Conservation (phyloP, 1,284 basidiomycete species). For the Trichosporon sp. region DNA sequence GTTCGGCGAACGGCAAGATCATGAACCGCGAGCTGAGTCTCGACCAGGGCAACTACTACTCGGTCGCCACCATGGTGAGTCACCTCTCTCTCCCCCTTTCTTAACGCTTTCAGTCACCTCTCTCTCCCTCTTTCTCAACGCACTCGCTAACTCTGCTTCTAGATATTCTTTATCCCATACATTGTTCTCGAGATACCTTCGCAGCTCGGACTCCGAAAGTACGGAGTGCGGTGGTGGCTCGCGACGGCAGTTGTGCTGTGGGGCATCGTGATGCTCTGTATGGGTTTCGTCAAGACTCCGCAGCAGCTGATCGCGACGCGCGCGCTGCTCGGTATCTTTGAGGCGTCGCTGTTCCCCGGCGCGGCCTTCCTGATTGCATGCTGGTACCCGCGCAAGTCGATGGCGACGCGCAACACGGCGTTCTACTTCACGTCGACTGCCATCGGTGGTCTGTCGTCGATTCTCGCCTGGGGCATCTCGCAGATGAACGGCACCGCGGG, state of each 20-base stretch:
- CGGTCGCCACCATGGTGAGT: neutral
- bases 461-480: conserved; percentile 12
- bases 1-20: conserved; percentile 1
- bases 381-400: conserved; percentile 21
- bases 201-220: conserved; percentile 25
- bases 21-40: conserved; percentile 28
- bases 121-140: neutral
- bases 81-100: neutral
- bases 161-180: conserved; percentile 45
- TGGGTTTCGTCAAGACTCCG: conserved; percentile 38
- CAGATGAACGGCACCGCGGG: conserved; percentile 7
- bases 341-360: conserved; percentile 28
- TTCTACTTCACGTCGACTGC: conserved; percentile 20
- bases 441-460: conserved; percentile 14
- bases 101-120: too few species aligned
- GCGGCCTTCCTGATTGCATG: conserved; percentile 23
- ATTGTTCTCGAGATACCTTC: conserved; percentile 44
- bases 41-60: conserved; percentile 4
- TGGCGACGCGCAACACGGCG: conserved; percentile 18
- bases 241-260: conserved; percentile 28
- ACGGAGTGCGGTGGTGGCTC: conserved; percentile 16
- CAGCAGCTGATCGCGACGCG: conserved; percentile 23
- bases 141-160: neutral
- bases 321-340: conserved; percentile 26
- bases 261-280: conserved; percentile 39